Base-by-base conservation (phyloP, 1,284 basidiomycete genomes). In the Amylostereum chailletii region DNA sequence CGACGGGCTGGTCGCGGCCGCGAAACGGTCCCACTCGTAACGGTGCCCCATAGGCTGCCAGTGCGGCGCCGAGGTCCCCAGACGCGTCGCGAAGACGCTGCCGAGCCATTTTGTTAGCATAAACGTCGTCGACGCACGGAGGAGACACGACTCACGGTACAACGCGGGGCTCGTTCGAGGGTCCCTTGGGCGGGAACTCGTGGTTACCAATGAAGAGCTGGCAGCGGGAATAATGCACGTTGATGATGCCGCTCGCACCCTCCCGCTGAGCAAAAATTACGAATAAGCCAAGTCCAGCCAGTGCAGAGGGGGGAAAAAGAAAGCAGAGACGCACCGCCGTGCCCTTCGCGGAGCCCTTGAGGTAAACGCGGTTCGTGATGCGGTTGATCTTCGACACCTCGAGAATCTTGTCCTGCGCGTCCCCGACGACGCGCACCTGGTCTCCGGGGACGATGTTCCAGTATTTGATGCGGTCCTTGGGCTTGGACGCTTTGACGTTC, bases 361-460 rank as follows among this genome's bases (percentile, higher is more conserved):
- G 68, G 61, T 74, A 81, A 34, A 89, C 79, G 46, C 81, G 71
- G 63, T 90, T 90, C 59, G 75, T 79, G 51, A 86, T 69, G 60
- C 74, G 77, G 66, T 89, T 86, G 50, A 90, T 77, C 61, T 75
- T 79, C 54, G 78, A 63, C 37, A 90, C 86, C 61, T 90, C 82
- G 44, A 80, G 76, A 37, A 88, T 62, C 2, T 63, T 71, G 44
- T 74, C 74, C 42, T 71, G 70, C 51, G 71, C 71, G 63, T 88
- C 83, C 29, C 85, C 85, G 6, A 76, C 73, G 48, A 90, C 56
- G 47, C 83, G 75, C 58, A 91, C 78, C 50, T 77, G 76, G 66
- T 91, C 87, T n/a, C 87, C 87, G 5, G 88, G 86, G 31, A 89
- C 82, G 53, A 91, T 76, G 58, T 90, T 91, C 87, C 87, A 91